These are phyloP conservation scores for Scenedesmus sp. DNA, from an alignment of 163 green algal species.

Conservation along the genomic window DNA sequence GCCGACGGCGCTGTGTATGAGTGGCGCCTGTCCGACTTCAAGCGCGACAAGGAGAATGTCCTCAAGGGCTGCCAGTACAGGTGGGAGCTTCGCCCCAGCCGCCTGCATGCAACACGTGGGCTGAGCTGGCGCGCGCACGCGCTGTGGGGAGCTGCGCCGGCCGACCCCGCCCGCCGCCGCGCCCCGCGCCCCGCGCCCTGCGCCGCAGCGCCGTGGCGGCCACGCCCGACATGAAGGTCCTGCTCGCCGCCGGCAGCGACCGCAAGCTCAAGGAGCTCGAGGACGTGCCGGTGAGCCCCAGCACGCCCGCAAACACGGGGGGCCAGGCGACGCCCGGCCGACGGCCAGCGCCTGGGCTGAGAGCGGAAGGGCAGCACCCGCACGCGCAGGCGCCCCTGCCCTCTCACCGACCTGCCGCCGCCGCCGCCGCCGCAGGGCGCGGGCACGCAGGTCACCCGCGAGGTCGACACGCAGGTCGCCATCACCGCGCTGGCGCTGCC, in stretches of 20 bases:
- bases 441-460: constrained; percentile 76
- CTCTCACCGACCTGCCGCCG: neutral
- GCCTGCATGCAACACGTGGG: too few species aligned
- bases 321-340: too few species aligned
- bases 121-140: too few species aligned
- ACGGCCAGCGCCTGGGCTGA: too few species aligned
- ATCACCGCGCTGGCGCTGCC: constrained; percentile 59
- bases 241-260: constrained; percentile 82
- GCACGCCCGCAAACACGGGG: too few species aligned
- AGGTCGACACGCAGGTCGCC: constrained; percentile 70
- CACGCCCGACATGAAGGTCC: constrained; percentile 64
- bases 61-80: constrained; percentile 83
- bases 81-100: too few species aligned
- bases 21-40: constrained; percentile 82
- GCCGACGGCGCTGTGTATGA: constrained; percentile 92
- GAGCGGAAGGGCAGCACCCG: too few species aligned
- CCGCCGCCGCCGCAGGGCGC: constrained; percentile 41
- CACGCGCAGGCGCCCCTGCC: neutral
- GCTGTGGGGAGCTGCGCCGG: too few species aligned
- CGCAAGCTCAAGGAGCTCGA: constrained; percentile 90
- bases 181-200: too few species aligned
- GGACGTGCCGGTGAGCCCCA: constrained; percentile 55
- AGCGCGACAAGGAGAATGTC: constrained; percentile 79
- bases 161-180: too few species aligned
- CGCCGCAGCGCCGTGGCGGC: constrained; percentile 76